Base-by-base conservation (phyloP, 495 filamentous ascomycete genomes). In the Neurospora cerealis region DNA sequence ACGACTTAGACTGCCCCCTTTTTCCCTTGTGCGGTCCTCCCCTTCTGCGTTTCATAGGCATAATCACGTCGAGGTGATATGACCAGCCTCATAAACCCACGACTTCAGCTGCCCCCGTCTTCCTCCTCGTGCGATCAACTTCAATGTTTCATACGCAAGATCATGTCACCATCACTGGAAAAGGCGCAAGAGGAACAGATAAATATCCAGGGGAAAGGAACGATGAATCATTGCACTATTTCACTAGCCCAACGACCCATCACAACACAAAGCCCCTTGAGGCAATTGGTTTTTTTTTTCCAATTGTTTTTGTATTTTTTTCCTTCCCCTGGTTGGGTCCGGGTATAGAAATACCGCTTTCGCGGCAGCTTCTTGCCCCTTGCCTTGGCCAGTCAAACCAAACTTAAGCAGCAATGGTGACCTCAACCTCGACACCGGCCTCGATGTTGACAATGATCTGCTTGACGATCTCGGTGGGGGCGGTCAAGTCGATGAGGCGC, bases 371-470 rank as follows among this genome's bases (percentile, higher is more conserved):
- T 60, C 54, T 62, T 62, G 24, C 21, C 48, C 48, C 24, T 62
- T 32, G 24, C 54, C 15, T 34, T 62, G 5, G 24, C 54, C 28
- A 34, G 54, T 69, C 74, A 54, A 70, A 40, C 34, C 71, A 28
- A 34, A 62, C 71, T 89, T 94, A 99, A 84, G 96, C 95, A 83
- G 96, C 96, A 87, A 99, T 99, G 80, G 96, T 99, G 78, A 99
- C 96, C 90, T 99, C 96, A 80, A 99, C 96, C 90, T 99, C 96
- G 83, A 99, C 96, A 89, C 96, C 96, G 75, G 96, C 96, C 91
- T 99, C 96, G 85, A 99, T 98, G 89, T 99, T 99, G 88, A 98
- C 94, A 85, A 99, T 99, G 89, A 99, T 98, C 90, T 97, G 94
- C 91, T 99, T 99, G 85, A 99, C 96, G 74, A 97, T 93, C 89